phyloP scores from a whole-genome alignment of 2,329 filamentous ascomycete species.

The Macrophomina phaseolina region DNA sequence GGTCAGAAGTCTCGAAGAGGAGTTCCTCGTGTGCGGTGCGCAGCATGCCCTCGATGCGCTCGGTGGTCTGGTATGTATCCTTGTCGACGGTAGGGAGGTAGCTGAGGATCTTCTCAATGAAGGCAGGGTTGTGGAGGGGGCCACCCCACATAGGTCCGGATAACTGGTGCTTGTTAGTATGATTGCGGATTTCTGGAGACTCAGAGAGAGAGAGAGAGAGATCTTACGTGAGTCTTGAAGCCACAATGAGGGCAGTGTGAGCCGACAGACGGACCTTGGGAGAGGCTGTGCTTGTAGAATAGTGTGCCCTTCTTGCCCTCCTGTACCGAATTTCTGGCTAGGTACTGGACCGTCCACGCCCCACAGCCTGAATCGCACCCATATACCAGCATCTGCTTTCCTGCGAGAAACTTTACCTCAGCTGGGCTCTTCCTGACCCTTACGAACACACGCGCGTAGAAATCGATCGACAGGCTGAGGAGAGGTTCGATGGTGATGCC shows the following conservation, averaged over 20 bases:
- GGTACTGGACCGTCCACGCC: slow-evolving; percentile 83
- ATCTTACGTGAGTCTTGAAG: slow-evolving; percentile 71
- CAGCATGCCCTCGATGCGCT: slow-evolving; percentile 89
- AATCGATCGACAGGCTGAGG: slow-evolving; percentile 92
- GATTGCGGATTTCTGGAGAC: background rate
- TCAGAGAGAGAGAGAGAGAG: too few relatives aligned
- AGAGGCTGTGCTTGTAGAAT: slow-evolving; percentile 80
- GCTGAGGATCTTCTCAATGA: slow-evolving; percentile 78
- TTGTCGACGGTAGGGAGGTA: slow-evolving; percentile 71
- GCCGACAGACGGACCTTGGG: slow-evolving; percentile 71
- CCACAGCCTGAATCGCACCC: slow-evolving; percentile 90
- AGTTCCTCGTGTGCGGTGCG: slow-evolving; percentile 83
- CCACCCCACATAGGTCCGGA: slow-evolving; percentile 96
- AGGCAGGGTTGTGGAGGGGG: slow-evolving; percentile 81
- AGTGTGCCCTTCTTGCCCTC: slow-evolving; percentile 69
- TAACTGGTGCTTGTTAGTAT: slow-evolving; percentile 47
- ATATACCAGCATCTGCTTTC: slow-evolving; percentile 92
- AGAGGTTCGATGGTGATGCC: slow-evolving; percentile 89
- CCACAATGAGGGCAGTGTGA: slow-evolving; percentile 81
- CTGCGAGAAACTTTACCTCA: slow-evolving; percentile 86
- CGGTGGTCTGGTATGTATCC: slow-evolving; percentile 77
- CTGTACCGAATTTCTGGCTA: slow-evolving; percentile 71
- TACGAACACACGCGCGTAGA: slow-evolving; percentile 90
- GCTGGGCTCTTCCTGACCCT: slow-evolving; percentile 78
- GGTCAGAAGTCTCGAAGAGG: slow-evolving; percentile 37